Base-by-base conservation (phyloP, 352 stramenopile genomes). In the Phytophthora ramorum region DNA sequence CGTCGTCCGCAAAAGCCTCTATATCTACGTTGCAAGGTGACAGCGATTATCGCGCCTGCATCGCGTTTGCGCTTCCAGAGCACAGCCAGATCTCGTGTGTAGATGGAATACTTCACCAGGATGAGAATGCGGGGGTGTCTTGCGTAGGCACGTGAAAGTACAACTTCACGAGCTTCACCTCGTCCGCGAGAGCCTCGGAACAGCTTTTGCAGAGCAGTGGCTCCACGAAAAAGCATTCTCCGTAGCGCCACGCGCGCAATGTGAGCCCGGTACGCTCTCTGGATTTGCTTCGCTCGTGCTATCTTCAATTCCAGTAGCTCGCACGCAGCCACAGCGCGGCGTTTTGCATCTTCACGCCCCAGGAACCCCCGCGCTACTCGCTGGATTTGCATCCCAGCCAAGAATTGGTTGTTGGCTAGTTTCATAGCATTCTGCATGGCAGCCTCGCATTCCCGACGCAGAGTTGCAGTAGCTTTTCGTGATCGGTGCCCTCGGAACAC, bases 61-160 rank as follows among this genome's bases (percentile, higher is more conserved):
- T 91, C 81, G 13, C 76, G 81, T 28, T 87, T 88, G 22, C 13
- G 56, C 53, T 90, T 89, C 86, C 86, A 95, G 45, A 38, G 32
- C 5, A 82, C 35, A 10, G 83, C 84, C 5, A 95, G 54, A 10
- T 73, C 62, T 0, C 71, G 73, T 13, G 81, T 85, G 71, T 81
- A 95, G 40, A 95, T 85, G 24, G 79, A 79, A 38, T 66, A 47
- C 6, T 60, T 35, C 47, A 58, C 63, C 7, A 92, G 64, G 12
- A 93, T 70, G 8, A 92, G 61, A 35, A 91, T 76, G n/a, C 71
- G 59, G 9, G 84, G 84, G 9, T 66, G 28, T 2, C 17, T 47
- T 1, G 49, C 38, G 51, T 89, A 95, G n/a, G 75, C 69, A 9
- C 62, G 75, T 7, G 28, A 9, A 22, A 95, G 56, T 0, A 95